Conservation (phyloP, 176 grass and related monocot genomes). For the Pontederia crassipes region DNA sequence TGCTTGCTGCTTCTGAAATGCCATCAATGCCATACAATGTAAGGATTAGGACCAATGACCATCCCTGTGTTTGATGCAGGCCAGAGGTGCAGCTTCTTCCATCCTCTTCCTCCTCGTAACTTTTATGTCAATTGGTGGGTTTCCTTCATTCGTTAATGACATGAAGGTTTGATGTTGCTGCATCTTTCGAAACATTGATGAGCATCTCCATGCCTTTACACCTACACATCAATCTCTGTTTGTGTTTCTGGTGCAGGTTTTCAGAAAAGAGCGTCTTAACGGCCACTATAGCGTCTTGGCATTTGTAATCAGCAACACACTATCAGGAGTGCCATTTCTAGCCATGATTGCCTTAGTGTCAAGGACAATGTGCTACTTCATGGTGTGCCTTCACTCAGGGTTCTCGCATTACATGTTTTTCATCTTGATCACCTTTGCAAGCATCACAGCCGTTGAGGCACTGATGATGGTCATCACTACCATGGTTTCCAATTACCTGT, state of each 20-base stretch:
- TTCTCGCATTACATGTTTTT: slow-evolving; percentile 72
- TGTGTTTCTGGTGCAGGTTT: slow-evolving; percentile 18
- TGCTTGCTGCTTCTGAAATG: too few species aligned
- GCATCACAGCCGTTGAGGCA: slow-evolving; percentile 65
- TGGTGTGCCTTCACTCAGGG: slow-evolving; percentile 55
- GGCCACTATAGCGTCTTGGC: slow-evolving; percentile 74
- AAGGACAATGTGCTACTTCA: slow-evolving; percentile 57
- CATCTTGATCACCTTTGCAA: slow-evolving; percentile 44
- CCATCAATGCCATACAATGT: too few species aligned
- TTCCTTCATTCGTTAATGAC: slow-evolving; percentile 92
- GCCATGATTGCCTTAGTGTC: slow-evolving; percentile 44
- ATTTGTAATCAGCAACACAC: slow-evolving; percentile 77
- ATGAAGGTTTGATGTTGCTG: slow-evolving; percentile 48
- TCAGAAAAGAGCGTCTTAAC: slow-evolving; percentile 64
- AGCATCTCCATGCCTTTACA: background rate
- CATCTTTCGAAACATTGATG: too few species aligned
- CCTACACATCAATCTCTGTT: background rate
- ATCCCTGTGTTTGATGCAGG: slow-evolving; percentile 5
- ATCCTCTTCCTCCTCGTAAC: slow-evolving; percentile 63
- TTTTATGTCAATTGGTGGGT: slow-evolving; percentile 94
- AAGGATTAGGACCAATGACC: too few species aligned
- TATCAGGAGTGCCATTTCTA: slow-evolving; percentile 72
- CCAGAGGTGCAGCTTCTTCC: slow-evolving; percentile 45
- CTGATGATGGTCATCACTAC: slow-evolving; percentile 91
- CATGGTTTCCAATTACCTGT: slow-evolving; percentile 84